Percentiles rank a stretch among this genome's conserved stretches.
Conservation (phyloP, 768 basidiomycete species). For the Daedaleopsis nitida region DNA sequence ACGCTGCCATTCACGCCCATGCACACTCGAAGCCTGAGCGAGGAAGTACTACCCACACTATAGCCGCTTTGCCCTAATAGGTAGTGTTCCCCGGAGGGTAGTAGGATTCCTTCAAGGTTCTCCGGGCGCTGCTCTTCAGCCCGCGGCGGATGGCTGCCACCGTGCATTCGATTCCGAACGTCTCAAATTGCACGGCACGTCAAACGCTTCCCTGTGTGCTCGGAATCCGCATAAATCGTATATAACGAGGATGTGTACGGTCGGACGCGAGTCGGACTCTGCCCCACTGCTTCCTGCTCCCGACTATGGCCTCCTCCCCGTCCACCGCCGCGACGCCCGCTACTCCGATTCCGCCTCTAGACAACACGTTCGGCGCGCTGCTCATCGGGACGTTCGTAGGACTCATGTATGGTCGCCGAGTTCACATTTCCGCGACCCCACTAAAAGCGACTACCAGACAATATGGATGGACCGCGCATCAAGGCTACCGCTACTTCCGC, state of each 20-base stretch:
- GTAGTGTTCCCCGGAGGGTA: background rate
- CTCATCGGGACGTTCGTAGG: constrained; percentile 14
- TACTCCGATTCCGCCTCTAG: constrained; percentile 1
- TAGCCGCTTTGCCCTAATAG: background rate
- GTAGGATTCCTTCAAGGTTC: background rate
- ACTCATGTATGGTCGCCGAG: background rate
- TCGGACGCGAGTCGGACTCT: background rate
- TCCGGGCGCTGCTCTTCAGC: background rate
- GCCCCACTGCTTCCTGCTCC: background rate
- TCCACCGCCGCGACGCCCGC: background rate
- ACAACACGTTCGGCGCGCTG: constrained; percentile 14
- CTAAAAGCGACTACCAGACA: background rate
- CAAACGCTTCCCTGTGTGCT: too few relatives aligned
- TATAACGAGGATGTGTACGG: too few relatives aligned
- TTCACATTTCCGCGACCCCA: too few relatives aligned
- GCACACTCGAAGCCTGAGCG: background rate
- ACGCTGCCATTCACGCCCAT: too few relatives aligned
- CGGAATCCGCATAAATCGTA: too few relatives aligned
- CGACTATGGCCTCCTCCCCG: background rate
- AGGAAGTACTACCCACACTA: background rate
- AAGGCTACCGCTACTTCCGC: constrained; percentile 11
- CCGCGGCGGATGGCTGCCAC: background rate
- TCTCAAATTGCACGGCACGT: too few relatives aligned
- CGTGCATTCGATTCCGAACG: too few relatives aligned
- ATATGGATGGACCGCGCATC: constrained; percentile 13